Evolutionary conservation across 345 rosid species (phyloP), one percentile per base, ranked within the genome.

Genomic region (Gossypium sturtianum): DNA sequence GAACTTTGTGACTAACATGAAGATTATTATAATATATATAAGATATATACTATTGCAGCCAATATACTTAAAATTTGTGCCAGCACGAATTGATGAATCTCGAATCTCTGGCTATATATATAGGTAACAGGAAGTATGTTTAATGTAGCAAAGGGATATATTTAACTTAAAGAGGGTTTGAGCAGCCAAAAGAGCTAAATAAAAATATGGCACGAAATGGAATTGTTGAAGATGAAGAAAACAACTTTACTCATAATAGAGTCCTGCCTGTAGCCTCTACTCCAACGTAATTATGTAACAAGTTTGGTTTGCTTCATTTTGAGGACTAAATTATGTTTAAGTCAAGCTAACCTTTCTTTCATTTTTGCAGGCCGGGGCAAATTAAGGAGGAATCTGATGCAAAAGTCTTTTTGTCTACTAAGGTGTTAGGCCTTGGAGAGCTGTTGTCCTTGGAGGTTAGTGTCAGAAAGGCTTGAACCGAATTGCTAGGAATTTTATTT

Each of bases 361-460:
- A 38, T 41, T 53, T 27, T 74, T 54, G 72, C 77, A 74, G 72
- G 23, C 34, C 38, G 4, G 62, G 27, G 34, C n/a, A 74, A 51
- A 3, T 15, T 63, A 41, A 63, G 60, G 76, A 27, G 7, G 69
- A 4, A n/a, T 13, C 19, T 9, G 45, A 74, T 6, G 58, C 17
- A 22, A 74, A 74, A 51, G 12, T 45, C 2, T 11, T 62, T 12
- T 51, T 64, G 3, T 64, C 12, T 1, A 66, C 3, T 1, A 66
- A 4, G 70, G 17, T 66, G 51, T 66, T 64, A 56, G 64, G 77
- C 61, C 63, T 74, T 13, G 45, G 52, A 34, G 71, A 74, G 34
- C 70, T 74, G 52, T 20, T 38, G 71, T 74, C 71, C 23, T 74
- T 53, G 51, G 61, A 65, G 77, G 77, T 65, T 48, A 17, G 44